These are phyloP conservation scores for Mucor plumbeus DNA, from an alignment of 371 early-diverging fungal species.

Conservation along the genomic window DNA sequence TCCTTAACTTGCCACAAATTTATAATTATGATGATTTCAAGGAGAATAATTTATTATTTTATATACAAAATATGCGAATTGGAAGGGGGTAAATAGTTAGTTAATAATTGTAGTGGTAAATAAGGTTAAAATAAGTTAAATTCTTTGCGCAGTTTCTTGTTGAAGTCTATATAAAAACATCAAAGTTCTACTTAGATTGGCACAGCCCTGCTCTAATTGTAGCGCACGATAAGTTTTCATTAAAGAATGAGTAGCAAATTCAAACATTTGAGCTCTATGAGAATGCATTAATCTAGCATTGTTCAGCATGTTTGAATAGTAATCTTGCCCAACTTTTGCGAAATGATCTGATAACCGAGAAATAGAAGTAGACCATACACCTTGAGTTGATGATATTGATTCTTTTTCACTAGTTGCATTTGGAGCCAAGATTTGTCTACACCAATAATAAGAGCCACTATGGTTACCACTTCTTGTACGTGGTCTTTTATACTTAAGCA, in stretches of 20 bases:
- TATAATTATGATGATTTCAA: background rate
- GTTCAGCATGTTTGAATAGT: slow-evolving; percentile 40
- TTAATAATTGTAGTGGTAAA: background rate
- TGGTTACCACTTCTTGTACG: slow-evolving; percentile 8
- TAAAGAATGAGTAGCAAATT: slow-evolving; percentile 35
- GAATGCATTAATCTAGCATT: slow-evolving; percentile 38
- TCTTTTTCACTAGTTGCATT: slow-evolving; percentile 6
- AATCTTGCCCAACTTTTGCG: slow-evolving; percentile 35
- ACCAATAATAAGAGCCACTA: slow-evolving; percentile 22
- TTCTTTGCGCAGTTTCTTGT: slow-evolving; percentile 23
- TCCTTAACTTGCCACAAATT: background rate
- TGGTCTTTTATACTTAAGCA: slow-evolving; percentile 31
- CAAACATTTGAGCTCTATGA: slow-evolving; percentile 39
- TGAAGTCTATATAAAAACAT: slow-evolving; percentile 31
- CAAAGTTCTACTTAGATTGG: slow-evolving; percentile 29
- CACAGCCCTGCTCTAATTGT: slow-evolving; percentile 42
- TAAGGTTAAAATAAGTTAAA: background rate
- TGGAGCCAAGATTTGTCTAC: slow-evolving; percentile 6
- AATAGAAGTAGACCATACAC: slow-evolving; percentile 37
- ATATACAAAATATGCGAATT: background rate
- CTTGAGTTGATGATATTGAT: background rate
- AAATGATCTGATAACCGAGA: slow-evolving; percentile 34
- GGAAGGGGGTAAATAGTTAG: too few species aligned
- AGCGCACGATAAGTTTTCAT: slow-evolving; percentile 37
- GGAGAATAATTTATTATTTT: slow-evolving; percentile 2